A percentile compares a stretch with the other conserved stretches of the same genome.
phyloP scores from a whole-genome alignment of 192 early-diverging fungal genomes.

The Coemansia sp. region DNA sequence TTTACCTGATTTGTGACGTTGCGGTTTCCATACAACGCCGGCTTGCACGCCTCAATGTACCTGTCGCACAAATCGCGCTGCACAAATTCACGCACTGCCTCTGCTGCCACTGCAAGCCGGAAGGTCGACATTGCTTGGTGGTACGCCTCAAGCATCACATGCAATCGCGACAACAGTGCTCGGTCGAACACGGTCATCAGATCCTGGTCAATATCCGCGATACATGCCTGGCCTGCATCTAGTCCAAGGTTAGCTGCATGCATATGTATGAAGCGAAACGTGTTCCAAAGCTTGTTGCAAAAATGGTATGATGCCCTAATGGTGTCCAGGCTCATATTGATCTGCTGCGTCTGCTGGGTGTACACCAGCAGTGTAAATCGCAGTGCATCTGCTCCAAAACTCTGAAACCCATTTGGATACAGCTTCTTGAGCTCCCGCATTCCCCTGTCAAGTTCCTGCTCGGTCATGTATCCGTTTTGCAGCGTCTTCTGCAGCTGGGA shows the following conservation, averaged over 20 bases:
- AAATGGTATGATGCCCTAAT: slow-evolving; percentile 85
- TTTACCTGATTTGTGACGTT: slow-evolving; percentile 58
- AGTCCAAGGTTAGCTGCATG: slow-evolving; percentile 25
- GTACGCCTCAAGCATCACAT: slow-evolving; percentile 64
- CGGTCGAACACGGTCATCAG: slow-evolving; percentile 70
- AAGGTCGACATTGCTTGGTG: slow-evolving; percentile 67
- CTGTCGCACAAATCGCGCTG: slow-evolving; percentile 92
- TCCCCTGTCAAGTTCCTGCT: slow-evolving; percentile 70
- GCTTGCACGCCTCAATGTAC: slow-evolving; percentile 88
- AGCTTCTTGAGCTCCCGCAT: slow-evolving; percentile 66
- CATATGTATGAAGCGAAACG: slow-evolving; percentile 59
- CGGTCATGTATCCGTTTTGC: slow-evolving; percentile 70
- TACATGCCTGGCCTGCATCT: slow-evolving; percentile 7
- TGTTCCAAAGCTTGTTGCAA: slow-evolving; percentile 97
- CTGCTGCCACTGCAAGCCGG: slow-evolving; percentile 76
- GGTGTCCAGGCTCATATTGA: slow-evolving; percentile 87
- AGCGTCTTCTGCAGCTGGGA: slow-evolving; percentile 65
- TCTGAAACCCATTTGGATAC: slow-evolving; percentile 87
- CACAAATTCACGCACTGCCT: slow-evolving; percentile 82
- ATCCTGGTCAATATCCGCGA: slow-evolving; percentile 34
- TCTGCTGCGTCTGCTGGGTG: slow-evolving; percentile 82
- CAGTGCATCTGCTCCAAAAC: slow-evolving; percentile 88
- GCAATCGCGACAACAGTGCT: slow-evolving; percentile 83
- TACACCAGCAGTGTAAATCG: slow-evolving; percentile 68
- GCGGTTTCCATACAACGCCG: slow-evolving; percentile 64